Conservation (phyloP, 495 filamentous ascomycete species). For the Talaromyces trachyspermus region DNA sequence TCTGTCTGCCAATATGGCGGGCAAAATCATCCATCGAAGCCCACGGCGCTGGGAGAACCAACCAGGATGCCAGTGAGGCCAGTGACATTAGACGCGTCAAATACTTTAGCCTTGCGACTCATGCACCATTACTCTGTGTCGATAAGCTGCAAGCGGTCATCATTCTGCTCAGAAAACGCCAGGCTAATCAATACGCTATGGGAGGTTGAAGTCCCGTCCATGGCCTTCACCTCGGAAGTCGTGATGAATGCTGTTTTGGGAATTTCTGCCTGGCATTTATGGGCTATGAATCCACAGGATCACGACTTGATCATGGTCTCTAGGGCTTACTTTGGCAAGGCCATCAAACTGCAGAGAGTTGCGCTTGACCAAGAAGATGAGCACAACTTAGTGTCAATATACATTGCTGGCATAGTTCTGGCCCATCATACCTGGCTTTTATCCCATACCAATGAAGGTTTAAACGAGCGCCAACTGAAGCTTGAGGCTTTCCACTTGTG, state of each 20-base stretch:
- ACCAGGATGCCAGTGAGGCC: background rate
- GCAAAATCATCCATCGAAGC: background rate
- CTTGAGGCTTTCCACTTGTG: background rate
- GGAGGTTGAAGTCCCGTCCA: slow-evolving; percentile 4
- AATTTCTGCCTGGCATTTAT: slow-evolving; percentile 7
- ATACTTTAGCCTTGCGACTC: slow-evolving; percentile 1
- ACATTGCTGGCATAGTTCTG: slow-evolving; percentile 3
- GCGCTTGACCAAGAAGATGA: background rate
- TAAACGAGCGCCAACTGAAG: background rate
- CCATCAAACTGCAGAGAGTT: background rate
- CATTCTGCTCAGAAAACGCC: background rate
- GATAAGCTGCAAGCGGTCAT: background rate
- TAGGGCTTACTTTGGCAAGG: slow-evolving; percentile 2
- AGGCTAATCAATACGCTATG: background rate
- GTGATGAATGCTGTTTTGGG: slow-evolving; percentile 5
- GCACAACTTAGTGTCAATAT: background rate
- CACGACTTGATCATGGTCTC: background rate
- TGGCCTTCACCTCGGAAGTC: slow-evolving; percentile 4
- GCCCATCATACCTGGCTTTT: slow-evolving; percentile 6
- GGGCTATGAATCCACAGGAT: slow-evolving; percentile 2
- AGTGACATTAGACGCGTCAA: background rate
- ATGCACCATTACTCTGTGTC: slow-evolving; percentile 6
- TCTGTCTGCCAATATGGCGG: background rate
- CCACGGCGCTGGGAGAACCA: background rate
- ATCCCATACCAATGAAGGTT: background rate